A percentile compares a stretch with the other conserved stretches of the same genome.
These are phyloP conservation scores for Solanum etuberosum DNA, from an alignment of 257 asterid genomes.

Conservation along the genomic window DNA sequence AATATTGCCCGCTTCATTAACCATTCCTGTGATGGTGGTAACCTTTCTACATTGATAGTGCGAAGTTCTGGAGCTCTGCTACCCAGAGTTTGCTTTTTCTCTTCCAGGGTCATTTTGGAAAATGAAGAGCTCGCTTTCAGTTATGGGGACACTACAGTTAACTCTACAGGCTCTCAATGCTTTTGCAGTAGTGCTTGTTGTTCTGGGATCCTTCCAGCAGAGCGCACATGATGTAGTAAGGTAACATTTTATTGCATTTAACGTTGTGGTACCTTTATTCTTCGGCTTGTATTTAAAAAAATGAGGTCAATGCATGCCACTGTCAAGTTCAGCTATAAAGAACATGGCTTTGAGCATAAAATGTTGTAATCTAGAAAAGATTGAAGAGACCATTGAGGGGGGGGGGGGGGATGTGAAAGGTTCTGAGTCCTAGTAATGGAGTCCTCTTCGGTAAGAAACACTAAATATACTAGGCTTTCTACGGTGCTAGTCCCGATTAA, in stretches of 20 bases:
- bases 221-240: conserved; percentile 39
- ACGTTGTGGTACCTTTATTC: background rate
- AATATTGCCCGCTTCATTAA: conserved; percentile 76
- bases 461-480: background rate
- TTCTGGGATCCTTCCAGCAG: conserved; percentile 67
- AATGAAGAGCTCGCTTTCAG: conserved; percentile 73
- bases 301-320: background rate
- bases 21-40: conserved; percentile 95
- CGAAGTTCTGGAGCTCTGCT: conserved; percentile 78
- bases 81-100: conserved; percentile 79
- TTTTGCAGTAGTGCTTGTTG: conserved; percentile 62
- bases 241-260: background rate
- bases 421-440: background rate
- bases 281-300: background rate
- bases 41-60: conserved; percentile 38
- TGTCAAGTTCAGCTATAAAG: background rate
- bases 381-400: background rate
- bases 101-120: conserved; percentile 46
- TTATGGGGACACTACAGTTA: conserved; percentile 56
- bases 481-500: background rate
- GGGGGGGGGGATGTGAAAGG: background rate
- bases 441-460: background rate
- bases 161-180: conserved; percentile 36
- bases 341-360: background rate
- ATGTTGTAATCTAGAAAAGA: background rate